Percentiles rank a stretch among this genome's conserved stretches.
Conservation (phyloP, 345 rosid species). For the Melaleuca alternifolia region DNA sequence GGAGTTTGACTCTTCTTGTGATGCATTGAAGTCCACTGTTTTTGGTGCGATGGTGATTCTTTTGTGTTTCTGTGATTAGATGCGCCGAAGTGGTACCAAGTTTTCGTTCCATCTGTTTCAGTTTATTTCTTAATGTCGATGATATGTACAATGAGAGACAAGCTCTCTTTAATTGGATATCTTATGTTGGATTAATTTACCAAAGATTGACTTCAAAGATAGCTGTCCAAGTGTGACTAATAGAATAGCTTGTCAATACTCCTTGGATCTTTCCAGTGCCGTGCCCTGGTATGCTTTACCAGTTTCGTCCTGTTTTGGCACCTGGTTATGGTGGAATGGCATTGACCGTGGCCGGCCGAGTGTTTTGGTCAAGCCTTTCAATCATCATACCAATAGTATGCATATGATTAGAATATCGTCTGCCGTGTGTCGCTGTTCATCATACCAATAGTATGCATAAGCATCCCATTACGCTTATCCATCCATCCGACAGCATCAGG, state of each 20-base stretch:
- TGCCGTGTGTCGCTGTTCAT: background rate
- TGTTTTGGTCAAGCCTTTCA: background rate
- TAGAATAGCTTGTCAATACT: background rate
- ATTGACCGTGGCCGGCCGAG: background rate
- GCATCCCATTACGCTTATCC: background rate
- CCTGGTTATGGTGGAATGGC: background rate
- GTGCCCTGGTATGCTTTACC: background rate
- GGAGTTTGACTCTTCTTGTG: background rate
- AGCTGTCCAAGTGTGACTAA: background rate
- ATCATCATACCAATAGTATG: background rate
- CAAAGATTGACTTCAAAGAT: background rate
- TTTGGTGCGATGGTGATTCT: background rate
- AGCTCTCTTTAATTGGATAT: background rate
- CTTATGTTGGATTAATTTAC: background rate
- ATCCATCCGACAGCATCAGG: background rate
- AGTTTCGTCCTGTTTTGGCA: background rate
- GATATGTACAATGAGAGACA: background rate
- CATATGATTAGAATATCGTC: background rate
- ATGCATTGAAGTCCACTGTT: background rate
- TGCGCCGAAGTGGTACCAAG: background rate
- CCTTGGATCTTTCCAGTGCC: background rate
- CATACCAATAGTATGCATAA: too few relatives aligned
- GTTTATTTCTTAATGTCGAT: background rate
- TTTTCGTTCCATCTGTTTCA: background rate
- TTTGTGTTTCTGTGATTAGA: background rate